A percentile compares a stretch with the other conserved stretches of the same genome.
phyloP scores from a whole-genome alignment of 805 yeast species.

The Kregervanrija fluxuum region DNA sequence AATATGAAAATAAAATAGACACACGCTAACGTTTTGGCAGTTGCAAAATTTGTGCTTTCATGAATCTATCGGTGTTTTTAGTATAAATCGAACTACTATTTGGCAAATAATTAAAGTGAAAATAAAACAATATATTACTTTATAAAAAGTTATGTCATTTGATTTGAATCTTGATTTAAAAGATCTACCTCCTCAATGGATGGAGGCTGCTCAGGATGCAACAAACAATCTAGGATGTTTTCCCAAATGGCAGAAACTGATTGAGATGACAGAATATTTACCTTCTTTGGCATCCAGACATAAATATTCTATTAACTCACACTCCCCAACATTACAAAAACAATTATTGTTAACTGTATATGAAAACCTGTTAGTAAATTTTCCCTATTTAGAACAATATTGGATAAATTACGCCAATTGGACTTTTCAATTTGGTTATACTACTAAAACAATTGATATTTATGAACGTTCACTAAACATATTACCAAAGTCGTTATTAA shows the following conservation, averaged over 20 bases:
- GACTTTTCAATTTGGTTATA: conserved; percentile 38
- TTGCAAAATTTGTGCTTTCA: too few relatives aligned
- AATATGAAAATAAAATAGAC: too few relatives aligned
- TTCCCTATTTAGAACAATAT: conserved; percentile 44
- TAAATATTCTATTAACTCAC: conserved; percentile 1
- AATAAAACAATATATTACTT: too few relatives aligned
- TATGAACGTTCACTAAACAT: conserved; percentile 33
- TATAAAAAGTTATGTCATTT: conserved; percentile 1
- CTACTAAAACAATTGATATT: conserved; percentile 29
- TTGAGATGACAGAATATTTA: conserved; percentile 27
- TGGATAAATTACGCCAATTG: conserved; percentile 51
- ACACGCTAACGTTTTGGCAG: too few relatives aligned
- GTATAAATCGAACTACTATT: too few relatives aligned
- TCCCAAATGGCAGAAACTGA: conserved; percentile 30
- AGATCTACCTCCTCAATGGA: conserved; percentile 25
- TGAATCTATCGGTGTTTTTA: too few relatives aligned
- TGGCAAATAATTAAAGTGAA: too few relatives aligned
- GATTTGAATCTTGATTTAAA: conserved; percentile 10
- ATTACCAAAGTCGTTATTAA: conserved; percentile 36
- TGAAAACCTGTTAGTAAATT: conserved; percentile 36
- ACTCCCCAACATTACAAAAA: not conserved
- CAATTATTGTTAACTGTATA: conserved; percentile 32
- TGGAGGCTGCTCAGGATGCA: conserved; percentile 26
- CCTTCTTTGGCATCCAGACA: conserved; percentile 9
- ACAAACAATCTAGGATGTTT: conserved; percentile 29